These are phyloP conservation scores for Cercospora berteroae DNA, from an alignment of 2,329 filamentous ascomycete genomes.

Conservation along the genomic window DNA sequence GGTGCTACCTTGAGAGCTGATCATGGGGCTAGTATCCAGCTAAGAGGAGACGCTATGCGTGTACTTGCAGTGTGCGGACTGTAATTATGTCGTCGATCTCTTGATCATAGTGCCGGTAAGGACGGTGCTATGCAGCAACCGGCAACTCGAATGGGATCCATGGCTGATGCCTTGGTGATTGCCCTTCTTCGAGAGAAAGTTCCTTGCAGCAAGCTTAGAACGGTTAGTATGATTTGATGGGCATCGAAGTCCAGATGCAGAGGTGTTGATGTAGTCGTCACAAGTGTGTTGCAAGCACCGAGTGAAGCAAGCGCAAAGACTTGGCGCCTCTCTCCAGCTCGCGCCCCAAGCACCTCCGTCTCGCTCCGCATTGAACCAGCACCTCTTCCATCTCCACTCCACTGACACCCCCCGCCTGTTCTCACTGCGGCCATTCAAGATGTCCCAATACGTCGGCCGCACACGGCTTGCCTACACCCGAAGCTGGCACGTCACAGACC, in stretches of 20 bases:
- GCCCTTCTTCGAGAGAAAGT: too few relatives aligned
- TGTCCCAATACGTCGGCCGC: slow-evolving; percentile 79
- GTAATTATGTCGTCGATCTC: background rate
- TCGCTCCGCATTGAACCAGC: background rate
- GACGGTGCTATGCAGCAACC: background rate
- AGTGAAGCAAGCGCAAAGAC: background rate
- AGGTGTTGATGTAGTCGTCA: background rate
- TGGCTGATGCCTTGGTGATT: background rate
- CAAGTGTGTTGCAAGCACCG: background rate
- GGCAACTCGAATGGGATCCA: background rate
- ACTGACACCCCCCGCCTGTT: background rate
- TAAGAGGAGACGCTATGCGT: background rate
- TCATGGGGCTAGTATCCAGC: background rate
- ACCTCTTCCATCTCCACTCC: background rate
- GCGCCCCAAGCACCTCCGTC: background rate
- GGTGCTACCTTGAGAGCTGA: background rate
- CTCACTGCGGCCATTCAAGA: slow-evolving; percentile 41
- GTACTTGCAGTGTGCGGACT: background rate
- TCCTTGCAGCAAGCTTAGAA: too few relatives aligned
- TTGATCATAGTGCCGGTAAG: background rate
- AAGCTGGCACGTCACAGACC: slow-evolving; percentile 88
- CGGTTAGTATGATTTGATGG: background rate
- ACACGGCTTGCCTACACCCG: slow-evolving; percentile 95
- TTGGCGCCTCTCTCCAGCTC: background rate
- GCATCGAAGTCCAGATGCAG: background rate